Evolutionary conservation across 805 yeast species (phyloP).

Genomic region (Yarrowia sp.): DNA sequence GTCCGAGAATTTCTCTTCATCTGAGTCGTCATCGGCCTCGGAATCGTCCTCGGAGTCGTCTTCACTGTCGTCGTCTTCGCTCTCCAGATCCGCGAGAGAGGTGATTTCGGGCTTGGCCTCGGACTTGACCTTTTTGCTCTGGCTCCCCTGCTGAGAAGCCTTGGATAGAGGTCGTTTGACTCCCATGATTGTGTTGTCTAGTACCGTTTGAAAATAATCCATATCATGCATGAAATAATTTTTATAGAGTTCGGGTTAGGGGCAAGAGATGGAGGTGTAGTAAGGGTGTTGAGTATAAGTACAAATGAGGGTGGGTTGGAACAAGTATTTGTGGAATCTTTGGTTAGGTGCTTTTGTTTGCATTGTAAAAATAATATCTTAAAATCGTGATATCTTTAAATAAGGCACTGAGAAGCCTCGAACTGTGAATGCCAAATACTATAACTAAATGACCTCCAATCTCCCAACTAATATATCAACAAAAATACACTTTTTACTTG

Average conservation of each 20-base stretch:
- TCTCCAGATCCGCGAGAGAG: conserved; percentile 25
- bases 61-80: conserved; percentile 20
- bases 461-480: no score
- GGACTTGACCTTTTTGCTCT: not conserved
- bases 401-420: no score
- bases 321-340: no score
- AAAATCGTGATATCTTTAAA: no score
- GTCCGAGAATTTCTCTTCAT: not conserved
- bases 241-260: conserved; percentile 3
- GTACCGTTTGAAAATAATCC: not conserved
- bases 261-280: no score
- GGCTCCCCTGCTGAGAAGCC: not conserved
- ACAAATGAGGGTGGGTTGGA: no score
- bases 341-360: no score
- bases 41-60: conserved; percentile 17
- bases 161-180: conserved; percentile 13
- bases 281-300: no score
- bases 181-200: conserved; percentile 4
- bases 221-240: conserved; percentile 13
- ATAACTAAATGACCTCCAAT: no score
- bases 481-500: no score
- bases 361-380: no score
- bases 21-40: not conserved
- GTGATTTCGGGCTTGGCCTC: conserved; percentile 5
- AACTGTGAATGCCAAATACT: no score